Base-by-base conservation (phyloP, 2,329 filamentous ascomycete genomes). In the Stagonosporopsis cucurbitacearum region DNA sequence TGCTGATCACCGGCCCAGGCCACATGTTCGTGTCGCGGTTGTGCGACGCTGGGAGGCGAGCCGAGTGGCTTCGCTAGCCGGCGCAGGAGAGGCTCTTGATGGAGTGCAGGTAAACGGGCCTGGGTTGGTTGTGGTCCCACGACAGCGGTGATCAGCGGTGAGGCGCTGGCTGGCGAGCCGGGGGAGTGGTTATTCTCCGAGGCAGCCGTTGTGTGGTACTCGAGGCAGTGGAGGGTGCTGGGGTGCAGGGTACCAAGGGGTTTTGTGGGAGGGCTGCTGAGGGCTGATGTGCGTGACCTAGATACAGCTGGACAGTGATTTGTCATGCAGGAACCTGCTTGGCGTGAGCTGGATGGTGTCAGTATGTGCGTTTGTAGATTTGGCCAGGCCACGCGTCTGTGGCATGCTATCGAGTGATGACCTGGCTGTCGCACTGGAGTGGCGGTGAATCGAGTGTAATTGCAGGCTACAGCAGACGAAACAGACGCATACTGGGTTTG, bases 131-230 rank as follows among this genome's bases (percentile, higher is more conserved):
- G 43, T 49, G 45, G 30, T 20, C 33, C 20, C 26, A 50, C 47
- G 9, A 41, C 47, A 43, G 43, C 23, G 49, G 43, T 37, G 46
- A 50, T 47, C 47, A 56, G 53, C 53, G 47, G 47, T 56, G 53
- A 56, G 53, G 53, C 53, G 53, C 25, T 46, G 52, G 46, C 41
- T 25, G 37, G 26, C 33, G 51, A 45, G 23, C 60, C 59, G 57
- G 47, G 26, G 48, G 23, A 57, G 32, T 66, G 64, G 65, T 58
- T 63, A 68, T 66, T 68, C 65, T 68, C 65, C 65, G 65, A 66
- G 25, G 23, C 33, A 46, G 46, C 56, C 48, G 55, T 58, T 62
- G 55, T 55, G 49, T 36, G 37, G 32, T 39, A 48, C 50, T 37
- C 42, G 40, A 25, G 13, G 39, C 28, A 35, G 40, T 25, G 13